Evolutionary conservation across 75 land plant genomes (phyloP).

Genomic region (Picea sitchensis): DNA sequence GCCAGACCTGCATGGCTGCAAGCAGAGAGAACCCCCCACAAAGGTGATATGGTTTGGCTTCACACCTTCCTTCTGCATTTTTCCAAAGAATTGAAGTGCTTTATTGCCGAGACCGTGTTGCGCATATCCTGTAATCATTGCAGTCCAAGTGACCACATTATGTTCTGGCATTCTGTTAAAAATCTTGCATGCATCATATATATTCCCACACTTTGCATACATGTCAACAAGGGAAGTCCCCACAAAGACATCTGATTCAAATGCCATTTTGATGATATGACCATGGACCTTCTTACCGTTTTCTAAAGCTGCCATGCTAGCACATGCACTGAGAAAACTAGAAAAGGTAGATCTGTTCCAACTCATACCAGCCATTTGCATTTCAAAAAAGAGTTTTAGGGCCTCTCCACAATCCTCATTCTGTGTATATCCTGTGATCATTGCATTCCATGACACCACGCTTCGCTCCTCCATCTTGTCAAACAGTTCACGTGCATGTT

Average conservation of each 20-base stretch:
- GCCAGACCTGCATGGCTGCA: too few species aligned
- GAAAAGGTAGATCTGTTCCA: constrained; percentile 60
- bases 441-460: constrained; percentile 68
- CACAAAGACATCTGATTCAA: constrained; percentile 36
- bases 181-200: constrained; percentile 35
- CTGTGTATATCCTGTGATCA: constrained; percentile 61
- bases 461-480: constrained; percentile 44
- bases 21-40: too few species aligned
- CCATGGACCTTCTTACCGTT: constrained; percentile 50
- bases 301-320: constrained; percentile 22
- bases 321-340: constrained; percentile 57
- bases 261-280: constrained; percentile 45
- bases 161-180: constrained; percentile 40
- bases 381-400: constrained; percentile 38
- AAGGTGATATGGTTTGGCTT: constrained; percentile 45
- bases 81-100: constrained; percentile 25
- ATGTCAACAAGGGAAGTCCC: constrained; percentile 70
- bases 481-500: constrained; percentile 38
- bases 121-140: constrained; percentile 43
- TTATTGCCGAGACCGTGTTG: constrained; percentile 33
- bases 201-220: constrained; percentile 53
- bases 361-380: constrained; percentile 42
- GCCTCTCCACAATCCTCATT: constrained; percentile 31
- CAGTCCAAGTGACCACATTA: constrained; percentile 58
- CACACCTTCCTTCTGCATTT: constrained; percentile 29